Conservation (phyloP, 306 rosid species). For the Cucurbita moschata region DNA sequence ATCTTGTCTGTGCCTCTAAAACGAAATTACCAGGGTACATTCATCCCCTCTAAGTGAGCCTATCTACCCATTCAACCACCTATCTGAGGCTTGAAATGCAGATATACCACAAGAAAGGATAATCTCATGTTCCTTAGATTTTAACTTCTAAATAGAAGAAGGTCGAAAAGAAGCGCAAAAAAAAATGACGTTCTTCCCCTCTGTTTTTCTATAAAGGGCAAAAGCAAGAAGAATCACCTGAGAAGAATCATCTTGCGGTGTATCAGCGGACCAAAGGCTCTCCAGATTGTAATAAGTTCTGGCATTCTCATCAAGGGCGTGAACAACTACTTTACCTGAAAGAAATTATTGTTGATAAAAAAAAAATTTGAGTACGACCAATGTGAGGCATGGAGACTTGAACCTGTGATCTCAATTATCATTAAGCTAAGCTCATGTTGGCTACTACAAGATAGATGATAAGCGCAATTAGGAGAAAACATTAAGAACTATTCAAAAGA, state of each 20-base stretch:
- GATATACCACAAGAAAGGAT: not conserved
- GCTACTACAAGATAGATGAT: not conserved
- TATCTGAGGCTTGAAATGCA: not conserved
- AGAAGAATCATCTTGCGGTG: conserved; percentile 32
- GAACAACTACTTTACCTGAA: conserved; percentile 72
- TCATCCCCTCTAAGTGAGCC: not conserved
- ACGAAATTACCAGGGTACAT: not conserved
- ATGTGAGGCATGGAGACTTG: not conserved
- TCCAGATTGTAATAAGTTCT: conserved; percentile 89
- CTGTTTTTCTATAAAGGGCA: not conserved
- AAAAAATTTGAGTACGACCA: not conserved
- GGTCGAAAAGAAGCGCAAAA: not conserved
- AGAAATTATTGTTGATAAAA: not conserved
- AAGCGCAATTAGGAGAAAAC: not conserved
- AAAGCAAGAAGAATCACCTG: conserved; percentile 23
- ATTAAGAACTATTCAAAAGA: not conserved
- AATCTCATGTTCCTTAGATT: not conserved
- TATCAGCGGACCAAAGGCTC: conserved; percentile 43
- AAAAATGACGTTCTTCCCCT: not conserved
- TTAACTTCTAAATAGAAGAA: not conserved
- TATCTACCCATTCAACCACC: not conserved
- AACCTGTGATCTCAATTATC: not conserved
- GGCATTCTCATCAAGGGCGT: conserved; percentile 92
- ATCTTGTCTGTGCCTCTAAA: not conserved
- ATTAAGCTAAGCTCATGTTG: not conserved